phyloP scores from a whole-genome alignment of 2,329 filamentous ascomycete genomes.

The Calonectria fujianensis region DNA sequence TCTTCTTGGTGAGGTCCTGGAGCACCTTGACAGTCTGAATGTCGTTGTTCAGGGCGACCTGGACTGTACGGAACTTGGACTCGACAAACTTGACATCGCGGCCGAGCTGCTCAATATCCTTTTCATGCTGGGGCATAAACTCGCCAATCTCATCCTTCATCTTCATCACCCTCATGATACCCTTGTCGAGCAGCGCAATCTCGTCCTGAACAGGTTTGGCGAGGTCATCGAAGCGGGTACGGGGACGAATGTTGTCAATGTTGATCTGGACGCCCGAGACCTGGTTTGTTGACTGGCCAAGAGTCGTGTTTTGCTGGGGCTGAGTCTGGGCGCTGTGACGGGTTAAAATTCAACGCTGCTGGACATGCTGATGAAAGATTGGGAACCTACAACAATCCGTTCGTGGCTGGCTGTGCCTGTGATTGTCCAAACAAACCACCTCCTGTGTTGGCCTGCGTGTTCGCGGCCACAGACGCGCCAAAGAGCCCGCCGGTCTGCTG shows the following conservation, averaged over 20 bases:
- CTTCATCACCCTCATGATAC: slow-evolving; percentile 86
- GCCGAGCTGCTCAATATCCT: slow-evolving; percentile 68
- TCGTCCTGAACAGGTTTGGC: slow-evolving; percentile 86
- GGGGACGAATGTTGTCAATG: slow-evolving; percentile 85
- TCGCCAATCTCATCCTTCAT: slow-evolving; percentile 86
- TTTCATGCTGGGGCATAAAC: slow-evolving; percentile 75
- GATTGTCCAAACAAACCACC: slow-evolving; percentile 60
- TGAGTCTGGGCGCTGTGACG: slow-evolving; percentile 56
- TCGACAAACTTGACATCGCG: slow-evolving; percentile 70
- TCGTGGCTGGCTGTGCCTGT: slow-evolving; percentile 57
- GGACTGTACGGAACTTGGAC: slow-evolving; percentile 67
- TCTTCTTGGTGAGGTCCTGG: slow-evolving; percentile 74
- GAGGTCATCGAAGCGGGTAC: slow-evolving; percentile 94
- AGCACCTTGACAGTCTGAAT: slow-evolving; percentile 79
- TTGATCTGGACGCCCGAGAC: slow-evolving; percentile 87
- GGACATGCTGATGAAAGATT: not conserved
- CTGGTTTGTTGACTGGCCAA: slow-evolving; percentile 65
- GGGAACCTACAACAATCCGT: slow-evolving; percentile 59
- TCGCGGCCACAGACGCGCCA: slow-evolving; percentile 48
- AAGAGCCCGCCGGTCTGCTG: slow-evolving; percentile 56
- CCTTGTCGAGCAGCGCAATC: slow-evolving; percentile 85
- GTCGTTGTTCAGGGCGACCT: slow-evolving; percentile 71
- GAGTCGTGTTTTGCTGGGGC: slow-evolving; percentile 51
- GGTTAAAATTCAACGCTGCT: slow-evolving; percentile 42
- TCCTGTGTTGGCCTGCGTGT: slow-evolving; percentile 50